Conservation (phyloP, 2,329 filamentous ascomycete genomes). For the Arthrobotrys musiformis region DNA sequence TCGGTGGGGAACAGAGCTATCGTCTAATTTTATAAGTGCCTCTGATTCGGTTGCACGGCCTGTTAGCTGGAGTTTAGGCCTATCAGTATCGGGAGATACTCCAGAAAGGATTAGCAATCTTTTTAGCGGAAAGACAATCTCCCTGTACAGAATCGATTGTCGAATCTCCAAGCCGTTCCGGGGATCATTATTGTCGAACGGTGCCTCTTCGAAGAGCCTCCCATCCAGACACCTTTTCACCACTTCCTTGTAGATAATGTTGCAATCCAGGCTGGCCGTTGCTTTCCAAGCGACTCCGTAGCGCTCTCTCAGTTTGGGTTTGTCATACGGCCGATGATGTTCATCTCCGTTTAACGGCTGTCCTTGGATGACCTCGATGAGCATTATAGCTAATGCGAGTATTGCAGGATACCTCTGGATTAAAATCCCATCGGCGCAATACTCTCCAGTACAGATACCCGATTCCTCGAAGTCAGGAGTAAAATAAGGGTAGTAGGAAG, state of each 20-base stretch:
- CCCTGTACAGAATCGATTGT: constrained; percentile 36
- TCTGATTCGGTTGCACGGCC: too few species aligned
- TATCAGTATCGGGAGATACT: too few species aligned
- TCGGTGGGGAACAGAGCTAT: too few species aligned
- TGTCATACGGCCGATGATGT: background rate
- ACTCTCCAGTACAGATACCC: constrained; percentile 1
- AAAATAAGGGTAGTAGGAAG: constrained; percentile 27
- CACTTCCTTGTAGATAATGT: constrained; percentile 32
- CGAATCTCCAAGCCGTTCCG: constrained; percentile 21
- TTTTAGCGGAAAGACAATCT: constrained; percentile 35
- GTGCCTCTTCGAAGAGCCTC: constrained; percentile 17
- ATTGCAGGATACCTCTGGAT: constrained; percentile 34
- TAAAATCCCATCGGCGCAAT: constrained; percentile 1
- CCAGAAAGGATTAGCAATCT: constrained; percentile 10
- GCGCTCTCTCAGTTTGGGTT: background rate
- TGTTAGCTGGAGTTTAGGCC: too few species aligned
- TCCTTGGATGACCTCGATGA: constrained; percentile 30
- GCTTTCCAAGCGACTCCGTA: constrained; percentile 21
- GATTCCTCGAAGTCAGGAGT: background rate
- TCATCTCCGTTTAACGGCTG: background rate
- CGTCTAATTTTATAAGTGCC: too few species aligned
- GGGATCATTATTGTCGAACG: constrained; percentile 18
- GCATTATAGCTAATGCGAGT: constrained; percentile 20
- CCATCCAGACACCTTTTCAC: constrained; percentile 36
- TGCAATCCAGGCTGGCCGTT: constrained; percentile 7